Base-by-base conservation (phyloP, 2,329 filamentous ascomycete species). In the Zalaria obscura region DNA sequence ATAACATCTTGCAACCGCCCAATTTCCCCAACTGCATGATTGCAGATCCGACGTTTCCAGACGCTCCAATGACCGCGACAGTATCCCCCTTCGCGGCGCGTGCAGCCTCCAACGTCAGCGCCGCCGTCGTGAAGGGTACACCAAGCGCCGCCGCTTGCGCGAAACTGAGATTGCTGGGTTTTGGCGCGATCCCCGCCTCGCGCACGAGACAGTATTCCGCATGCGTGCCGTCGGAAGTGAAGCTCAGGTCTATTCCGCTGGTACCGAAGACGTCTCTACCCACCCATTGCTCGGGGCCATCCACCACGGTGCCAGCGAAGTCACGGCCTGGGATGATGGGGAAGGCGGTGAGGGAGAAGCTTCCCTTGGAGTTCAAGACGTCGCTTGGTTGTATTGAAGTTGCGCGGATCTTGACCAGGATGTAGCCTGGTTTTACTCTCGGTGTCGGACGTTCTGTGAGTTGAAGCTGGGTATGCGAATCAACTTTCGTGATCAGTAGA, bases 241-340 rank as follows among this genome's bases (percentile, higher is more conserved):
- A 57, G 8, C 50, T 47, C 25, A 57, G 47, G 27, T 37, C 41
- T 8, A 42, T 39, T n/a, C 56, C 56, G 26, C 50, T 52, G 7
- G 52, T 57, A 35, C 56, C 56, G 35, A 53, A 59, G 32, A 59
- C 55, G 5, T 46, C 44, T 38, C 49, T 53, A 10, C 54, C 54
- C 11, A 49, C 44, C 44, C 46, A 50, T 10, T 48, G 40, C 27
- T 40, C n/a, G 8, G 40, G 42, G 36, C 27, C 47, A 27, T 35
- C 40, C 26, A 46, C 52, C 26, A 57, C 32, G 2, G 46, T 46
- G n/a, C 55, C 56, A 26, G 54, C 48, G 41, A 52, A 59, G 48
- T 59, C 55, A n/a, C 56, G 52, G 9, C 56, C 56, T 18, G 52
- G 53, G 8, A 57, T 44, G 5, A 51, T 47, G 10, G 56, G 55